These are phyloP conservation scores for Microglena sp. DNA, from an alignment of 139 green algal genomes.

Conservation along the genomic window DNA sequence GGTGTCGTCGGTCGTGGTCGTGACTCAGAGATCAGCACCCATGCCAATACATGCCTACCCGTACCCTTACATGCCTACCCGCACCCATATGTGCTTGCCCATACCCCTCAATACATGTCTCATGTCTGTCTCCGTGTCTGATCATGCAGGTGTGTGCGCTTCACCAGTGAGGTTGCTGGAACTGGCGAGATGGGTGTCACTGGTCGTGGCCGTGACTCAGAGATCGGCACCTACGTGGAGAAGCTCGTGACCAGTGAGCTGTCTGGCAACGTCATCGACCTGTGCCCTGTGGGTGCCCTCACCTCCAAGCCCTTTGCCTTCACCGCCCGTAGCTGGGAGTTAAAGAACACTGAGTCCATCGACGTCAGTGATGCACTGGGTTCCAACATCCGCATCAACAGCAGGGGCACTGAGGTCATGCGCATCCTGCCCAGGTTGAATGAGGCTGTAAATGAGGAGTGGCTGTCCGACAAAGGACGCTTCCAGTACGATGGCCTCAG, in stretches of 20 bases:
- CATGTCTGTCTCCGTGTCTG: too few species aligned
- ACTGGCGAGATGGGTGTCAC: constrained; percentile 91
- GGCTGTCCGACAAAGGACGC: constrained; percentile 90
- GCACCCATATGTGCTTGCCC: too few species aligned
- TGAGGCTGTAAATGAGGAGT: constrained; percentile 98
- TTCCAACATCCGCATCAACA: constrained; percentile 80
- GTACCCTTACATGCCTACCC: too few species aligned
- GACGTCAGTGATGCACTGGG: constrained; percentile 89
- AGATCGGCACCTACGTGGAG: constrained; percentile 96
- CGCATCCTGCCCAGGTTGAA: constrained; percentile 89
- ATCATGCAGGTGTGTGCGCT: constrained; percentile 94
- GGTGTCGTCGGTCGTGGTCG: constrained; percentile 83
- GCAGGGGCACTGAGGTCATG: constrained; percentile 77
- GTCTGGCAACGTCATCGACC: constrained; percentile 95
- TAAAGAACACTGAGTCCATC: constrained; percentile 85
- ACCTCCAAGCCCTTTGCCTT: constrained; percentile 96
- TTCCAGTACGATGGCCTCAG: constrained; percentile 96
- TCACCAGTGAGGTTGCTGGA: constrained; percentile 87
- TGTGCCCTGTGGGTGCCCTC: constrained; percentile 96
- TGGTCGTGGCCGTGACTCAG: constrained; percentile 72
- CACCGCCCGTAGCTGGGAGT: constrained; percentile 93
- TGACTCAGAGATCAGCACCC: constrained; percentile 89
- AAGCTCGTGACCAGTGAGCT: constrained; percentile 86
- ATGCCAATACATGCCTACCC: too few species aligned
- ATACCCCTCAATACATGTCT: too few species aligned